phyloP scores from a whole-genome alignment of 495 filamentous ascomycete genomes.

The Cercophora sp. region DNA sequence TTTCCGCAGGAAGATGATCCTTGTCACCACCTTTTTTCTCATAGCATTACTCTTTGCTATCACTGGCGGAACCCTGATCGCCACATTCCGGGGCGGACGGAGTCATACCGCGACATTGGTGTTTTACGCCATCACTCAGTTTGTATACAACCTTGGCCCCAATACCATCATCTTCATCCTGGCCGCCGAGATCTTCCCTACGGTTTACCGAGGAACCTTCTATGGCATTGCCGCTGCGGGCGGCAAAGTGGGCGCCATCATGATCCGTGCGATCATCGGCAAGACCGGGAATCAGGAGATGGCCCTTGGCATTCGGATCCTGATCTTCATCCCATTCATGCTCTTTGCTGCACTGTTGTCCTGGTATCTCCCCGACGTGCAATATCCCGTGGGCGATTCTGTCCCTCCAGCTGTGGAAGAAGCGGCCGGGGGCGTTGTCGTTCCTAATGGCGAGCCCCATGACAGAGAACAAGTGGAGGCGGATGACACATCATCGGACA shows the following conservation, averaged over 20 bases:
- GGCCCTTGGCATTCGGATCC: neutral
- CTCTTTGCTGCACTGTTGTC: neutral
- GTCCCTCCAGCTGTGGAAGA: neutral
- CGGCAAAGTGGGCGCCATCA: conserved; percentile 39
- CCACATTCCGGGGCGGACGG: conserved; percentile 7
- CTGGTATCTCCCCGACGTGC: neutral
- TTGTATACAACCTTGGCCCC: conserved; percentile 64
- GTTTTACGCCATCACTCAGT: conserved; percentile 56
- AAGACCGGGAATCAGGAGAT: neutral
- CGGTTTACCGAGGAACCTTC: conserved; percentile 35
- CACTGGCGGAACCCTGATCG: conserved; percentile 15
- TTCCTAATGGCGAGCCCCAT: neutral
- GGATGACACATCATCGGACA: neutral
- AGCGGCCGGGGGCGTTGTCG: neutral
- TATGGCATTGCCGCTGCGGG: conserved; percentile 42
- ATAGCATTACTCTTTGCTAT: conserved; percentile 39
- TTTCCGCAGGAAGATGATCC: conserved; percentile 16
- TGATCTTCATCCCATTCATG: neutral
- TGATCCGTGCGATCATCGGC: neutral
- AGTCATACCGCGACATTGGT: conserved; percentile 41
- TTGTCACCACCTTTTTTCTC: neutral
- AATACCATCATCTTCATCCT: conserved; percentile 61
- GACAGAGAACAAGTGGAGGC: neutral
- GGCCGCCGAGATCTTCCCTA: conserved; percentile 41
- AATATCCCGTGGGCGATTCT: neutral